phyloP scores from a whole-genome alignment of 2,329 filamentous ascomycete species.

The Botryotinia calthae region DNA sequence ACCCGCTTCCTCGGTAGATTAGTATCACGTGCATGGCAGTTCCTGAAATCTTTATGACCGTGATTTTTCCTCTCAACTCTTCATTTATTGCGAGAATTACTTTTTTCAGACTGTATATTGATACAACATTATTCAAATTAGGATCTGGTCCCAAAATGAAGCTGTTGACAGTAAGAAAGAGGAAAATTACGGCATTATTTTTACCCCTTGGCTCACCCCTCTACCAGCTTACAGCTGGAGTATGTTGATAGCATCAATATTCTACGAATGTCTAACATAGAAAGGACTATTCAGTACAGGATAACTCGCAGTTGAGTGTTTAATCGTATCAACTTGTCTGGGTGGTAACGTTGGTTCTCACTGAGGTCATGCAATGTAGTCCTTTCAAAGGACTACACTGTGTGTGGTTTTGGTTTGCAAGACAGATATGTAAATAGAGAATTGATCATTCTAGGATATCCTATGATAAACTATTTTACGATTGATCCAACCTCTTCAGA shows the following conservation, averaged over 20 bases:
- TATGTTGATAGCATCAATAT: background rate
- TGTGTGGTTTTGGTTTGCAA: background rate
- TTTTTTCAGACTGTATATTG: background rate
- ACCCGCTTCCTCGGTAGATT: slow-evolving; percentile 11
- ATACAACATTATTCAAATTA: background rate
- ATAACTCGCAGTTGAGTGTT: background rate
- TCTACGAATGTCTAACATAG: background rate
- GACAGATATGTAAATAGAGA: background rate
- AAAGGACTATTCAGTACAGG: background rate
- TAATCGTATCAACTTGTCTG: background rate
- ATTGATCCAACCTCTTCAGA: background rate
- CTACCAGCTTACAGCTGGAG: background rate
- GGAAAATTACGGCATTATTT: background rate
- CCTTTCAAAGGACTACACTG: background rate
- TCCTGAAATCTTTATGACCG: background rate
- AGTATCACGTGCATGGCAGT: background rate
- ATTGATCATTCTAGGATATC: background rate
- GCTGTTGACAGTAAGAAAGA: background rate
- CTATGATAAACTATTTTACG: background rate
- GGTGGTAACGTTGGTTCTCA: background rate
- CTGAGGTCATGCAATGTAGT: background rate
- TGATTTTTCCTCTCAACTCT: background rate
- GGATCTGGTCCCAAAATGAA: background rate
- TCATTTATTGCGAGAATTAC: background rate
- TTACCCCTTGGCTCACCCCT: background rate